Evolutionary conservation across 371 early-diverging fungal species (phyloP).

Genomic region (Apophysomyces trapeziformis): DNA sequence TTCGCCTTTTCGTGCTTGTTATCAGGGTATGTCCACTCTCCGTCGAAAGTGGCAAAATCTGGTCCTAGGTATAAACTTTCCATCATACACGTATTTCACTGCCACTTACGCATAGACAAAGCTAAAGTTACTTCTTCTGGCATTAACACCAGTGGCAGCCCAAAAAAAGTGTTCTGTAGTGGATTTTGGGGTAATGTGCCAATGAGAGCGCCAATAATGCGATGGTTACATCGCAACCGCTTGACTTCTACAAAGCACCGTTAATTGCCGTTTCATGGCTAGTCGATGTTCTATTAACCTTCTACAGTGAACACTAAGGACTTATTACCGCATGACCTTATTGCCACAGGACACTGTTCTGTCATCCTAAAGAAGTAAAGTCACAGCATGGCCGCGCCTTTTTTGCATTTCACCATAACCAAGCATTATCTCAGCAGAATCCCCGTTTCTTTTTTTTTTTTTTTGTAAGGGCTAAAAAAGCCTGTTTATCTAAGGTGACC

Average conservation of each 20-base stretch:
- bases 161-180: constrained; percentile 57
- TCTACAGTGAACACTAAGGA: constrained; percentile 22
- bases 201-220: constrained; percentile 59
- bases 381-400: background rate
- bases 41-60: constrained; percentile 11
- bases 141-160: constrained; percentile 54
- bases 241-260: constrained; percentile 36
- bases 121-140: constrained; percentile 59
- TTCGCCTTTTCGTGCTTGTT: constrained; percentile 29
- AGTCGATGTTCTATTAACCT: constrained; percentile 12
- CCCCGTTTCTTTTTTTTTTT: too few species aligned
- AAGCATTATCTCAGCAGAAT: too few species aligned
- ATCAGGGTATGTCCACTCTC: constrained; percentile 31
- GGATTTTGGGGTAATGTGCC: constrained; percentile 61
- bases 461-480: too few species aligned
- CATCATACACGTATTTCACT: background rate
- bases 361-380: background rate
- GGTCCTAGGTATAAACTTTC: background rate
- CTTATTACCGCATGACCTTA: constrained; percentile 16
- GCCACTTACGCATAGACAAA: constrained; percentile 38
- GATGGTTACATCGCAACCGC: constrained; percentile 43
- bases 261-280: background rate
- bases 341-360: background rate
- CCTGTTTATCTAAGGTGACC: too few species aligned
- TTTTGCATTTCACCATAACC: too few species aligned